Percentiles rank a stretch among this genome's conserved stretches.
These are phyloP conservation scores for Tricholomella constricta DNA, from an alignment of 768 basidiomycete genomes.

Conservation along the genomic window DNA sequence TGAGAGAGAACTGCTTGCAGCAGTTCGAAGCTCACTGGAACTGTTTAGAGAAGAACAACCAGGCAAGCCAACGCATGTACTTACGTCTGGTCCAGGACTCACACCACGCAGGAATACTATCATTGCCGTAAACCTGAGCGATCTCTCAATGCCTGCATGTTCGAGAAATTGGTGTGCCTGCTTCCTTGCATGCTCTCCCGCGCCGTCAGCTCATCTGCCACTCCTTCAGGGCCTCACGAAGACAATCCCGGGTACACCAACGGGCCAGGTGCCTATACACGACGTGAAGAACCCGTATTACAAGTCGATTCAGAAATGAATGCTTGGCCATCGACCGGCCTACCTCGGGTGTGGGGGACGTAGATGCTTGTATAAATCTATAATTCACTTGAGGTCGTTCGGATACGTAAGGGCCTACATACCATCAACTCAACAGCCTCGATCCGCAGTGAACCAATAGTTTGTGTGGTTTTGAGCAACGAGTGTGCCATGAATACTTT, in stretches of 20 bases:
- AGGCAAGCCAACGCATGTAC: conserved; percentile 52
- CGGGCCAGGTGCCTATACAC: conserved; percentile 82
- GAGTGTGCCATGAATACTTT: no score
- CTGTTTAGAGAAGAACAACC: conserved; percentile 93
- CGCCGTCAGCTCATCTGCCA: background rate
- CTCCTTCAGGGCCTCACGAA: conserved; percentile 80
- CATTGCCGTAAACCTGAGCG: conserved; percentile 89
- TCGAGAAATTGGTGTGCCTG: conserved; percentile 86
- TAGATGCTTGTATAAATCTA: conserved; percentile 19
- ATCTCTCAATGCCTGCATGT: conserved; percentile 89
- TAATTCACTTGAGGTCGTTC: background rate
- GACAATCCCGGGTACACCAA: conserved; percentile 86
- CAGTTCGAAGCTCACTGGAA: conserved; percentile 93
- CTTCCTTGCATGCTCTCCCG: background rate
- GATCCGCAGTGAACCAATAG: no score
- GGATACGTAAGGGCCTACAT: background rate
- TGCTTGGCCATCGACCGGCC: conserved; percentile 1
- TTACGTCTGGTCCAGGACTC: background rate
- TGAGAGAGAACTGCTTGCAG: conserved; percentile 86
- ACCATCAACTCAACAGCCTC: no score
- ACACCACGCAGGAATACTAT: conserved; percentile 70
- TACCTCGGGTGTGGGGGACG: background rate
- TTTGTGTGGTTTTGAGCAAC: background rate
- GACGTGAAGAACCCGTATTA: conserved; percentile 86
- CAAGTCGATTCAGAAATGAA: conserved; percentile 80